These are phyloP conservation scores for Tardiomyces digboiensis DNA, from an alignment of 1,139 yeast genomes.

Conservation along the genomic window DNA sequence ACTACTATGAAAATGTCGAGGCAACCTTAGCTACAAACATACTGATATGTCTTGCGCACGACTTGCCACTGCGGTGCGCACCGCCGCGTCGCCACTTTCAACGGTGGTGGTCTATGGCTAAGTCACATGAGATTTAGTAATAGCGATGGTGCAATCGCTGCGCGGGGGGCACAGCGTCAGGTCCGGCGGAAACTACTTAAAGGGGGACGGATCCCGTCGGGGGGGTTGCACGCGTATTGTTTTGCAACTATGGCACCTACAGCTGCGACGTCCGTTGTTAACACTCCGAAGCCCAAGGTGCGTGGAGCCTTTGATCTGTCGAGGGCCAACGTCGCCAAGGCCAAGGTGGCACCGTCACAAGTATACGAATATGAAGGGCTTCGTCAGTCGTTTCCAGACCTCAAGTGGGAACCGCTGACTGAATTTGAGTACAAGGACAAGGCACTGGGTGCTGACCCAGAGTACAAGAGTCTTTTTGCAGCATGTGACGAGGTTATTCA, in stretches of 20 bases:
- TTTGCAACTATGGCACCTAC: slow-evolving; percentile 1
- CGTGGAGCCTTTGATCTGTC: background rate
- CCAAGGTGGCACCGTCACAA: background rate
- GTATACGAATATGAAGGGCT: slow-evolving; percentile 20
- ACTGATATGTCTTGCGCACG: too few species aligned
- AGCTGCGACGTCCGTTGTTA: background rate
- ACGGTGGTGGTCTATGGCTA: too few species aligned
- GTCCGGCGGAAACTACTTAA: too few species aligned
- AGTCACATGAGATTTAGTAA: too few species aligned
- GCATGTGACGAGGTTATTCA: slow-evolving; percentile 28
- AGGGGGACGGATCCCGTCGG: too few species aligned
- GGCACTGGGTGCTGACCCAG: slow-evolving; percentile 37
- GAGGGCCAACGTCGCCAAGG: background rate
- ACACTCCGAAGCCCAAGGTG: background rate
- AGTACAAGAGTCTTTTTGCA: slow-evolving; percentile 42
- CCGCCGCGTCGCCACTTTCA: too few species aligned
- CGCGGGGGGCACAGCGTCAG: too few species aligned
- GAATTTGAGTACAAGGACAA: slow-evolving; percentile 10
- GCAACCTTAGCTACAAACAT: too few species aligned
- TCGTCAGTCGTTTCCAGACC: slow-evolving; percentile 25
- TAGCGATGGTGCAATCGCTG: too few species aligned
- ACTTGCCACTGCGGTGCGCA: too few species aligned
- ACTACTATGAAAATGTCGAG: too few species aligned
- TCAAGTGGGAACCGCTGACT: slow-evolving; percentile 19
- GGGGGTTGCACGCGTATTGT: too few species aligned